Base-by-base conservation (phyloP, 345 rosid species). In the Populus davidiana region DNA sequence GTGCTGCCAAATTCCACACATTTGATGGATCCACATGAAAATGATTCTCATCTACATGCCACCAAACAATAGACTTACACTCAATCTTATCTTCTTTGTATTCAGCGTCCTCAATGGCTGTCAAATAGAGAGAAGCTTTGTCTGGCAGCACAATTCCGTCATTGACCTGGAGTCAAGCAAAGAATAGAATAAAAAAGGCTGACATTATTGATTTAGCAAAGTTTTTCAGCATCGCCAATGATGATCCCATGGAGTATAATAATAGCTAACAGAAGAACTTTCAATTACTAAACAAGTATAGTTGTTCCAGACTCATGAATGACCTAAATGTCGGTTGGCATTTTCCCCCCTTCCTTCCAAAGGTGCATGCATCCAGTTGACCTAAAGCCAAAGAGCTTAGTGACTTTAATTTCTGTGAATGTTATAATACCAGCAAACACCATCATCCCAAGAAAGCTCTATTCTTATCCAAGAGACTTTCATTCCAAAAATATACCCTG, bases 21-120 rank as follows among this genome's bases (percentile, higher is more conserved):
- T 27, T 38, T 2, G 4, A 23, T 25, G 66, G 59, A 27, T 38
- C 75, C n/a, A 50, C 27, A 35, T 2, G 50, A 73, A 73, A 63
- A 73, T 47, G 27, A 67, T 49, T 62, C 38, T 50, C 44, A 76
- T 67, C 52, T 21, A 47, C 56, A 43, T 17, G 33, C 39, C 49
- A 1, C 20, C 14, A 23, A 47, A 21, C 36, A 56, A 69, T 39
- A 50, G 36, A 64, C 93, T 87, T 83, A 96, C 99, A 96, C 87
- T 92, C 98, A 36, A 96, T 96, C 86, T 96, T 96, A 80, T 92
- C 94, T 5, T 93, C 97, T 86, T 96, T 96, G 86, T 93, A 96
- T 44, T 92, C 97, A 2, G 98, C 96, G 85, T 96, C 99, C 82
- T 96, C 98, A 59, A 96, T 93, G 56, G 98, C 97, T 69, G 98